Evolutionary conservation across 805 yeast species (phyloP), one percentile per base, ranked within the genome.

Genomic region (Saturnispora serradocipensis): DNA sequence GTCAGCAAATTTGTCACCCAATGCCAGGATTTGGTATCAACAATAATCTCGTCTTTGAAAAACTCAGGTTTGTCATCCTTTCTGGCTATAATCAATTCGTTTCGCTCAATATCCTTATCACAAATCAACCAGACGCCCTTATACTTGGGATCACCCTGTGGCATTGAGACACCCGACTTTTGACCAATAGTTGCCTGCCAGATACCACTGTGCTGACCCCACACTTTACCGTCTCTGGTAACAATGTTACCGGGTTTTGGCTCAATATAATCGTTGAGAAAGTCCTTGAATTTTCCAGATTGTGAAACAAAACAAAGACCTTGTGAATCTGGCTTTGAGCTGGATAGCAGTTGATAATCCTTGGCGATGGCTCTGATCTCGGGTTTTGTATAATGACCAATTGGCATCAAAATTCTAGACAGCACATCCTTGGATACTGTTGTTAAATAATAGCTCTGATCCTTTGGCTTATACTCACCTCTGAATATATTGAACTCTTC

Each of bases 101-200:
- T 91, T 5, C 75, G 72, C 3, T 70, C 77, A 10, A 68, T 63
- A 32, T 78, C 67, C 61, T 93, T 93, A 22, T 77, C 89, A 57
- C 86, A 77, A 1, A 90, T 88, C 64, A 81, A 88, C 99, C 99
- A 93, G 1, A 78, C 72, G 0, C 98, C 98, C 43, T 76, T 72
- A 57, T 77, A 82, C 5, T 66, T 63, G 0, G 90, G 90, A 57
- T 85, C 82, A 0, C 90, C 91, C 64, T 93, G 98, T 0, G 97
- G 97, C 86, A 91, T 77, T 0, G 88, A 75, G 2, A 89, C 67
- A 3, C 90, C 81, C 16, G 84, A 76, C 55, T 82, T 78, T 67
- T 93, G 98, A 0, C 99, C 99, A 22, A 91, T 80, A 0, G 99
- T 93, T n/a, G 88, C 91, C 45, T 86, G 81, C 98, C 98, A 93